Conservation (phyloP, 768 basidiomycete genomes). For the Pleurotus tuber-regium region DNA sequence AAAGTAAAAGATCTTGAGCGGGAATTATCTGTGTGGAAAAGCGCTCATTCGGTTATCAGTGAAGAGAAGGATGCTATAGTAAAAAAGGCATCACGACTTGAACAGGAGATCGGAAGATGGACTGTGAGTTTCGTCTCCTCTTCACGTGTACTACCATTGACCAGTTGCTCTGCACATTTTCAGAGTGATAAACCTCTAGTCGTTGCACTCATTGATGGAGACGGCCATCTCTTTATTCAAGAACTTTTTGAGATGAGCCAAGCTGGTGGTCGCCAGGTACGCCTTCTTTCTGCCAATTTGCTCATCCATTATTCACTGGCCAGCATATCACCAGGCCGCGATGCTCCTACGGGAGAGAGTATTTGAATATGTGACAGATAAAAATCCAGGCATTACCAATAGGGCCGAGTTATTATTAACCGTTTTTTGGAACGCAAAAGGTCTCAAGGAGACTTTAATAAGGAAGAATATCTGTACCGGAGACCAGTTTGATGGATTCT, state of each 20-base stretch:
- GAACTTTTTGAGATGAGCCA: conserved; percentile 38
- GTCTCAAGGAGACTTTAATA: conserved; percentile 35
- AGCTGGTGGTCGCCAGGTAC: conserved; percentile 39
- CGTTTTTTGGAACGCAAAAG: conserved; percentile 41
- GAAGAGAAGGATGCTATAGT: conserved; percentile 28
- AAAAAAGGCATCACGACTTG: conserved; percentile 25
- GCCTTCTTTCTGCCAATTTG: conserved; percentile 29
- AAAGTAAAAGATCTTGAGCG: conserved; percentile 35
- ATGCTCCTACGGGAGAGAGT: conserved; percentile 30
- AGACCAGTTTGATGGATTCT: conserved; percentile 43
- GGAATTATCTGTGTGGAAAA: conserved; percentile 39
- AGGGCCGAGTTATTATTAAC: conserved; percentile 34
- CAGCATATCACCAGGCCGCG: conserved; percentile 17
- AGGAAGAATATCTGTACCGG: conserved; percentile 27
- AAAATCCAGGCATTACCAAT: conserved; percentile 6
- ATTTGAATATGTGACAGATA: conserved; percentile 11
- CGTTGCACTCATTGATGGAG: conserved; percentile 46
- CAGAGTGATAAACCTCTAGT: conserved; percentile 40
- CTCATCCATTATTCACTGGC: conserved; percentile 19
- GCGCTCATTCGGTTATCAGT: conserved; percentile 30
- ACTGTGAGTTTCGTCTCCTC: conserved; percentile 20
- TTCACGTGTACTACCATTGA: neutral
- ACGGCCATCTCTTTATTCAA: conserved; percentile 37
- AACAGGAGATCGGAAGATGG: conserved; percentile 28
- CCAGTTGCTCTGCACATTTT: neutral